phyloP scores from a whole-genome alignment of 495 filamentous ascomycete genomes.

The Penicillium steckii region DNA sequence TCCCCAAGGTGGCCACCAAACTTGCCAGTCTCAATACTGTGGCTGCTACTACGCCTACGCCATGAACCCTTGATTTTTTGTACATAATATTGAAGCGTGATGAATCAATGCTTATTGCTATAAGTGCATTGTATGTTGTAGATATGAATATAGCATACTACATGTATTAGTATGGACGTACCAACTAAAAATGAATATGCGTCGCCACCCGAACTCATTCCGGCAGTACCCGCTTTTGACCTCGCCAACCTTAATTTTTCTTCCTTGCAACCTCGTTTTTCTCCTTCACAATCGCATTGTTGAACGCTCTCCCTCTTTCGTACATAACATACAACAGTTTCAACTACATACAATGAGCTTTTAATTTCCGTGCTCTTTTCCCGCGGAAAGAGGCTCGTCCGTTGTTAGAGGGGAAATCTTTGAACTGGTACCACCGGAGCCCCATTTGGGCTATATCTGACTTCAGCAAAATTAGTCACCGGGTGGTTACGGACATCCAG shows the following conservation, averaged over 20 bases:
- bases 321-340: background rate
- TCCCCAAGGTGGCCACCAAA: conserved; percentile 47
- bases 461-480: conserved; percentile 1
- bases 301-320: background rate
- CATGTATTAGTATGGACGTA: too few relatives aligned
- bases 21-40: conserved; percentile 20
- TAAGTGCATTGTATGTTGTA: background rate
- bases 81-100: background rate
- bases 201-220: conserved; percentile 19
- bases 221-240: conserved; percentile 32
- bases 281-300: conserved; percentile 22
- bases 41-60: background rate
- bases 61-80: background rate
- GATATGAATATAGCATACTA: too few relatives aligned
- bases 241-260: conserved; percentile 26
- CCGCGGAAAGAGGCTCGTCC: background rate
- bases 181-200: background rate
- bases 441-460: conserved; percentile 7
- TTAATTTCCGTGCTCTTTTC: background rate
- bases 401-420: background rate
- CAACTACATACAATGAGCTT: background rate
- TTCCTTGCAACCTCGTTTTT: conserved; percentile 6
- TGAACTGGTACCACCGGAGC: conserved; percentile 6
- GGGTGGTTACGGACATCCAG: background rate
- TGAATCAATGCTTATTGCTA: conserved; percentile 14